Base-by-base conservation (phyloP, 768 basidiomycete genomes). In the Trametes meyenii region DNA sequence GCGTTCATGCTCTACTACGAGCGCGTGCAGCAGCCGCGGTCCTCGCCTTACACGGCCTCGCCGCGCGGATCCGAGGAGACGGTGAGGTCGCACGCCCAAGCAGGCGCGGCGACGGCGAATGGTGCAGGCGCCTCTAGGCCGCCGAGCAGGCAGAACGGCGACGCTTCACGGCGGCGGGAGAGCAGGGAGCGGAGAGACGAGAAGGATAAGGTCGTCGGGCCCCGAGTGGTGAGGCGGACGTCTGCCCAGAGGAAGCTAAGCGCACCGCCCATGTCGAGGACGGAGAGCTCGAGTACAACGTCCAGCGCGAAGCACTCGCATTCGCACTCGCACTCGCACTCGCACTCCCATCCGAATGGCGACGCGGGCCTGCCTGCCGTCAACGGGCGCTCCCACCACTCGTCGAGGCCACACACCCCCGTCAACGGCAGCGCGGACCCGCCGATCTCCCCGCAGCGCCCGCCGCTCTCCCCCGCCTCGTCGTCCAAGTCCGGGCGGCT, bases 1-100 rank as follows among this genome's bases (percentile, higher is more conserved):
- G 82, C 79, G 17, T 96, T 98, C 74, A 92, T 99, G 91, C 81
- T 98, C 40, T 98, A 93, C 70, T 99, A 98, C 68, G 96, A 99
- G 78, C 83, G 86, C 46, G 78, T 88, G 33, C 73, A 75, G 52
- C 60, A 61, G 61, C 64, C 65, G 39, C 58, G 55, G 43, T 26
- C 53, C 56, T 54, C 60, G 36, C 55, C 57, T 35, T 59, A 46
- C 42, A 26, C 49, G 24, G 53, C 38, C 64, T 73, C 78, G 64
- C 79, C 76, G 48, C 71, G 77, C 64, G 82, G 80, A 64, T 87
- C 86, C 54, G 85, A 87, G 75, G 87, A 88, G 77, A 88, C 87
- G 51, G 73, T 89, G 58, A 83, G 78, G 71, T 83, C 85, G 71
- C 61, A 66, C 35, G 29, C 42, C 48, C 55, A 43, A 11, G 62